Evolutionary conservation across 768 basidiomycete species (phyloP).

Genomic region (Boletus edulis): DNA sequence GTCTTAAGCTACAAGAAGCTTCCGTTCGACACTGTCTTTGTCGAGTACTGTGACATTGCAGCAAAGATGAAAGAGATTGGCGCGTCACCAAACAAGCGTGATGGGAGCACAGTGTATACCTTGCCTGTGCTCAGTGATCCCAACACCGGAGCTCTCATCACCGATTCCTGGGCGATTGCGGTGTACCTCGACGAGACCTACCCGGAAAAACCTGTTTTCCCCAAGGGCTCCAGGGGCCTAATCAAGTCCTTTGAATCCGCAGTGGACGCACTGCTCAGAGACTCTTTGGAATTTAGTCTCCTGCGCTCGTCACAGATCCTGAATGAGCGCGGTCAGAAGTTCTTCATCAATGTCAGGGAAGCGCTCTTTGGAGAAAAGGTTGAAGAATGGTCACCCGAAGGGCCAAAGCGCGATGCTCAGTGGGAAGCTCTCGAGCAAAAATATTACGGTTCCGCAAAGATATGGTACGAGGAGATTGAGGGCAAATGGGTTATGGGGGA

Average conservation of each 20-base stretch:
- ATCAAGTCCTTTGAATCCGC: constrained; percentile 22
- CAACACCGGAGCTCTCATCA: constrained; percentile 25
- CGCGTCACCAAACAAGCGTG: constrained; percentile 16
- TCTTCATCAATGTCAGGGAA: constrained; percentile 38
- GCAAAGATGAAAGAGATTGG: constrained; percentile 26
- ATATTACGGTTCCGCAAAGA: constrained; percentile 5
- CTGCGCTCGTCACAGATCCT: constrained; percentile 29
- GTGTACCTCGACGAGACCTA: constrained; percentile 37
- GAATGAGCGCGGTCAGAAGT: constrained; percentile 33
- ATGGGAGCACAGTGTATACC: constrained; percentile 27
- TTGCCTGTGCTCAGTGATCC: constrained; percentile 35
- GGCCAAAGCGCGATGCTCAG: constrained; percentile 31
- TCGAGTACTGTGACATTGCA: constrained; percentile 34
- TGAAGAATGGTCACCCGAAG: constrained; percentile 35
- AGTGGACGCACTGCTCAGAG: background rate
- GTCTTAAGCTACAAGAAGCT: constrained; percentile 33
- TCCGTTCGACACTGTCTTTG: constrained; percentile 33
- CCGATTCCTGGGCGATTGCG: constrained; percentile 33
- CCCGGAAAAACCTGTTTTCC: constrained; percentile 30
- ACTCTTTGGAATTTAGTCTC: constrained; percentile 12
- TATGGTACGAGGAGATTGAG: constrained; percentile 20
- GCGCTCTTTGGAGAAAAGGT: constrained; percentile 32
- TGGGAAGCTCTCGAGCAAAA: constrained; percentile 22
- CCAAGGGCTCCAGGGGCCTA: constrained; percentile 19
- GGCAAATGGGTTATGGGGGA: constrained; percentile 33